phyloP scores from a whole-genome alignment of 352 stramenopile species.

The Peronospora farinosa region DNA sequence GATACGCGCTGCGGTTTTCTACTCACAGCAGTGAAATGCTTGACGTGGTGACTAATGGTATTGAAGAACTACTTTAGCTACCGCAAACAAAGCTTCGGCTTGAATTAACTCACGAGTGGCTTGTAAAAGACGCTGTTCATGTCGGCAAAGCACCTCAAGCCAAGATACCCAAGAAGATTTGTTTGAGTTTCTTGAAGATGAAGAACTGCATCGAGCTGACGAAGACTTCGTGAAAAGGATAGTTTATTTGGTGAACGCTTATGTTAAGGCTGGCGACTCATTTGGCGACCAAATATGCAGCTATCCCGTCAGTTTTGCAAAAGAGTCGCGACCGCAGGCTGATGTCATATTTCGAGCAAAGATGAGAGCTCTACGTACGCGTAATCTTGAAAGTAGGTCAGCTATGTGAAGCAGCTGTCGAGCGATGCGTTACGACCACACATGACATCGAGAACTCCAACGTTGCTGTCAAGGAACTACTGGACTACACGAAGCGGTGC shows the following conservation, averaged over 20 bases:
- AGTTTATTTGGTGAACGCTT: constrained; percentile 25
- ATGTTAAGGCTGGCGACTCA: constrained; percentile 14
- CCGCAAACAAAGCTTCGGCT: constrained; percentile 25
- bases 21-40: constrained; percentile 23
- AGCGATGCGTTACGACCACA: constrained; percentile 19
- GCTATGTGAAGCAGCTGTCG: constrained; percentile 15
- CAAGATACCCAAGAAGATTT: constrained; percentile 24
- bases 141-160: not conserved
- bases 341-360: constrained; percentile 59
- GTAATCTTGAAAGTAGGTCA: constrained; percentile 34
- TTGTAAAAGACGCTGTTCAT: constrained; percentile 36
- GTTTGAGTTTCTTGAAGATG: constrained; percentile 30
- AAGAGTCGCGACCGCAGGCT: constrained; percentile 34
- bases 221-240: constrained; percentile 31
- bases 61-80: constrained; percentile 30
- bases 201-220: constrained; percentile 28
- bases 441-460: constrained; percentile 15
- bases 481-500: constrained; percentile 31
- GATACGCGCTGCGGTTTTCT: constrained; percentile 35
- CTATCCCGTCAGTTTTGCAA: constrained; percentile 38
- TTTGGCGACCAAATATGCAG: constrained; percentile 28
- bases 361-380: constrained; percentile 34
- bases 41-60: constrained; percentile 24
- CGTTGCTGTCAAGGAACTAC: constrained; percentile 30
- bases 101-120: constrained; percentile 45